Evolutionary conservation across 2,329 filamentous ascomycete species (phyloP), one percentile per base, ranked within the genome.

Genomic region (Pseudofabraea citricarpa): DNA sequence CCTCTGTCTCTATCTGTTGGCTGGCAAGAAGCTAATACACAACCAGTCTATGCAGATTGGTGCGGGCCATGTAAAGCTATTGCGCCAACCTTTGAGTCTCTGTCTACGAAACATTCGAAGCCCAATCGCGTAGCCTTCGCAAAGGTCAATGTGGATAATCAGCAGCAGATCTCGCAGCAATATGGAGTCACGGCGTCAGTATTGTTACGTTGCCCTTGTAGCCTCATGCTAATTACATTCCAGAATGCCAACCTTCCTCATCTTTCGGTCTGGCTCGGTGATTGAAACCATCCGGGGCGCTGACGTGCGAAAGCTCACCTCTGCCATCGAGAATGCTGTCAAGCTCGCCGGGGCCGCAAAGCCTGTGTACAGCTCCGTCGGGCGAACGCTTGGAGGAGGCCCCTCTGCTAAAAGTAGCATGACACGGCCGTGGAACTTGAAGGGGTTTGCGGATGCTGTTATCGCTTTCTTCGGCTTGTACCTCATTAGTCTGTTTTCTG

Each of bases 11-110:
- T 46, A 43, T 54, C 22, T 33, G 36, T 32, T 33, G 46, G 50
- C 39, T 47, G 46, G 37, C 53, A 53, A 41, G 52, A 41, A 41
- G 23, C 56, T 65, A 61, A 62, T 53, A 47, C 41, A 31, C 10
- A 29, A 56, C 39, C 57, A 94, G 89, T 96, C 75, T 94, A 93
- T 62, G 91, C 91, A 64, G 87, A 94, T 69, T 95, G 89, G 87
- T 97, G 90, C 65, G 86, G 85, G 44, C 90, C 91, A 59, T 96
- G 90, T 78, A 94, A 94, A 70, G 79, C 85, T 62, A 94, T 97
- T 53, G 87, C 87, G 39, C 91, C 91, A 16, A 79, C 87, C 45
- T 97, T 94, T 66, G 88, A 95, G 61, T 81, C 84, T 56, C 82
- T 97, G 46, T 80, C 90, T 37, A 74, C 76, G 46, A 85, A 91